These are phyloP conservation scores for Haplosporangium sp. DNA, from an alignment of 371 early-diverging fungal genomes.

Conservation along the genomic window DNA sequence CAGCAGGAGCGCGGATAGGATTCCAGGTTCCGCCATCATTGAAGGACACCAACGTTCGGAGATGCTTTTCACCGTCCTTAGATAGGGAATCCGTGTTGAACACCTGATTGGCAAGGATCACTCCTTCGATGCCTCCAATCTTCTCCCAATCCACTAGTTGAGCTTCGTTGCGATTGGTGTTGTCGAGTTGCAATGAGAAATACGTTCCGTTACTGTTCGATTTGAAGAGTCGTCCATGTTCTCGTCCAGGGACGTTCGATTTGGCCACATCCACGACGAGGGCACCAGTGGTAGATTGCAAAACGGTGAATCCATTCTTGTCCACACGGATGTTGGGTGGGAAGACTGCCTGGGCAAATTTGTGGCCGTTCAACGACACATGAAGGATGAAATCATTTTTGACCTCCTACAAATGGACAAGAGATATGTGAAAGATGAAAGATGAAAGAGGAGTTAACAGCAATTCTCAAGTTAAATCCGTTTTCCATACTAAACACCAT, in stretches of 20 bases:
- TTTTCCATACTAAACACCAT: background rate
- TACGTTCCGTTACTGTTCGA: conserved; percentile 85
- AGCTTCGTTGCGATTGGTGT: conserved; percentile 79
- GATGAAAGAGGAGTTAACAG: background rate
- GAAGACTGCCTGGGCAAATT: conserved; percentile 80
- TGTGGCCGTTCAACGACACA: conserved; percentile 79
- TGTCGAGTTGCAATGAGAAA: conserved; percentile 76
- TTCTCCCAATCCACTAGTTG: conserved; percentile 93
- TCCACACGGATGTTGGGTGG: conserved; percentile 73
- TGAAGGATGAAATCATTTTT: conserved; percentile 65
- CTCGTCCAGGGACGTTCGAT: conserved; percentile 58
- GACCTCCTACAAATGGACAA: conserved; percentile 38
- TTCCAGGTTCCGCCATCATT: conserved; percentile 89
- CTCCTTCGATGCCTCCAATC: conserved; percentile 86
- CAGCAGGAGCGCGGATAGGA: conserved; percentile 69
- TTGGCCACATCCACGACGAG: conserved; percentile 83
- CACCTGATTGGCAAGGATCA: conserved; percentile 90
- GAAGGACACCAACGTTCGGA: conserved; percentile 84
- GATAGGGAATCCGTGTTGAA: conserved; percentile 73
- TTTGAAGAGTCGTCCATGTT: conserved; percentile 86
- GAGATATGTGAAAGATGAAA: background rate
- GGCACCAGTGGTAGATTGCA: conserved; percentile 79
- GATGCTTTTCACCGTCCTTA: conserved; percentile 69
- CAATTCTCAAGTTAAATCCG: too few species aligned
- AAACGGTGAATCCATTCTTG: conserved; percentile 72